Conservation (phyloP, 202 grass and related monocot genomes). For the Miscanthus sacchariflorus region DNA sequence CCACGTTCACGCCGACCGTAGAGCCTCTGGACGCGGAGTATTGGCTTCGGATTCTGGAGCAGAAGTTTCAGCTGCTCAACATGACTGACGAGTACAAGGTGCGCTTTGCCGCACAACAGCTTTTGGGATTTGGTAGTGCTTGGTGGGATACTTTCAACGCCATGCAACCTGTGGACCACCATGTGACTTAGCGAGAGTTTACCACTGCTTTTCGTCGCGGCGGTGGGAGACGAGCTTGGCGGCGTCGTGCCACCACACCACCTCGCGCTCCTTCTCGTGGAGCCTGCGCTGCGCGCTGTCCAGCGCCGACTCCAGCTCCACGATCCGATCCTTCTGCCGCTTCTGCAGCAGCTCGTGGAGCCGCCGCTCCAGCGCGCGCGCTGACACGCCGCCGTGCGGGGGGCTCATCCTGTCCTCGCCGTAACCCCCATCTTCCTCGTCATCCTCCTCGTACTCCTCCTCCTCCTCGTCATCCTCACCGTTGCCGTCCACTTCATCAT, state of each 20-base stretch:
- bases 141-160: no score
- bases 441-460: not conserved
- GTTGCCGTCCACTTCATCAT: not conserved
- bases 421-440: conserved; percentile 17
- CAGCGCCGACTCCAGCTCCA: conserved; percentile 82
- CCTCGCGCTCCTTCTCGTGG: conserved; percentile 86
- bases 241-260: conserved; percentile 97
- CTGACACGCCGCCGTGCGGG: conserved; percentile 63
- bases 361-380: conserved; percentile 76
- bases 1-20: no score
- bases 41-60: no score
- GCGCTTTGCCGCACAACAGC: no score
- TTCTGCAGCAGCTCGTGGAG: conserved; percentile 82
- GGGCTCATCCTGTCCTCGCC: conserved; percentile 37
- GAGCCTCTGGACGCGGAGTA: no score
- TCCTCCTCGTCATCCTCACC: not conserved
- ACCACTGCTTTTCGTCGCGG: conserved; percentile 46
- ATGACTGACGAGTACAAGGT: no score
- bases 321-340: conserved; percentile 89
- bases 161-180: no score
- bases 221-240: conserved; percentile 86
- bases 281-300: conserved; percentile 69
- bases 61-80: no score
- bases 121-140: no score
- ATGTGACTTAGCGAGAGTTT: no score